Evolutionary conservation across 208 protist species (phyloP), one percentile per base, ranked within the genome.

Genomic region (Crithidia sp.): DNA sequence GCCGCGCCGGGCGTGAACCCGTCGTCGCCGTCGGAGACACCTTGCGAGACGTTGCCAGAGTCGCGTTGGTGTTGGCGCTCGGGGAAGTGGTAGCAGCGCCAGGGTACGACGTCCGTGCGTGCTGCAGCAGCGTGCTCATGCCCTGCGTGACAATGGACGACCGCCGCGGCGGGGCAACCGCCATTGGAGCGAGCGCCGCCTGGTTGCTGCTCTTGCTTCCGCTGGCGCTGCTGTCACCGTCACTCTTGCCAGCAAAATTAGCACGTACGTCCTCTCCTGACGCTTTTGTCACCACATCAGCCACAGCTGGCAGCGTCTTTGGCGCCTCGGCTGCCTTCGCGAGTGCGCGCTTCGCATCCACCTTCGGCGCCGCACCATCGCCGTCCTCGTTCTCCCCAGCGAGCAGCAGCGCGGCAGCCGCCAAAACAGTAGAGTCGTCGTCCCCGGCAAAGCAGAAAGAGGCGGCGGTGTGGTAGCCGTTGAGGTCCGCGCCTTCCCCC

Each of bases 381-480:
- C 9, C 54, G 52, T 61, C 54, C 6, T 39, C 28, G 5, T 10
- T n/a, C 4, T 57, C 52, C 3, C 19, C 17, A 9, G 40, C 43
- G 40, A 28, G 19, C 28, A 9, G 10, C 12, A 52, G 5, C n/a
- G 50, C 2, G 7, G 43, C 39, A 14, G 17, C 14, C 14, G 57
- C 37, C 43, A 36, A 28, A 9, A 16, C 5, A 5, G 28, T 36
- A 0, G 28, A 28, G 28, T 44, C 56, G 10, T 50, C 47, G 16
- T 60, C 58, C 7, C 63, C 57, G 39, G 16, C 17, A 47, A 81
- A 81, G 37, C 40, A 45, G 37, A 76, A 81, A 4, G 68, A 52
- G 10, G 69, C 69, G n/a, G 76, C 76, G 16, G 49, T 60, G 59
- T 41, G 53, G 64, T 76, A 81, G 64, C 69, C 69, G 44, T 72